Base-by-base conservation (phyloP, 306 rosid species). In the Hippophae tibetana region DNA sequence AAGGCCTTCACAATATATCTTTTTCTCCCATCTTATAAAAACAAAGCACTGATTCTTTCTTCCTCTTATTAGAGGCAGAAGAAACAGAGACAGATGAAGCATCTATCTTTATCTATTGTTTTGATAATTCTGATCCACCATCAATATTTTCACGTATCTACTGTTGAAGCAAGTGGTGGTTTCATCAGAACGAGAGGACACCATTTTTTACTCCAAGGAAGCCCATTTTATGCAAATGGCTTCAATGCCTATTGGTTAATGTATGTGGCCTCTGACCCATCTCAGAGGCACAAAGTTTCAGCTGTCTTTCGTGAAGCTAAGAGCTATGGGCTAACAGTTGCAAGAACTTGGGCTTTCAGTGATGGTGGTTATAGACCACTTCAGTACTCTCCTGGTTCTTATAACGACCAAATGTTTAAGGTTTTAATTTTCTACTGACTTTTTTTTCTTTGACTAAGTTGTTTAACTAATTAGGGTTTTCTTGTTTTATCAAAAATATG, bases 301-400 rank as follows among this genome's bases (percentile, higher is more conserved):
- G 58, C 78, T 57, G 97, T 74, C 26, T 87, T 90, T 51, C 67
- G 63, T 8, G 87, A 90, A 72, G 97, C 97, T 9, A 58, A 77
- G 0, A 74, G 72, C 61, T 95, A 87, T 55, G 95, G 95, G 9
- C 97, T 87, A 12, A 75, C 85, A 8, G 86, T 90, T 56, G 94
- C 94, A 23, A 87, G 97, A 81, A 87, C 95, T 77, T 90, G 97
- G 95, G 97, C 95, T 13, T 90, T 90, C 68, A 82, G 89, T 68
- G 97, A 90, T 69, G 95, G 95, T 7, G 97, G 89, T 43, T 85
- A 90, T 62, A 84, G 84, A 41, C 82, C 97, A 42, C 81, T 90
- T 10, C 94, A 90, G 64, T 79, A 71, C 66, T 73, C 95, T 47
- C 95, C 97, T 66, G 97, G 97, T 67, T 84, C 65, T 69, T 87